phyloP scores from a whole-genome alignment of 2,329 filamentous ascomycete genomes.

The Nemania abortiva region DNA sequence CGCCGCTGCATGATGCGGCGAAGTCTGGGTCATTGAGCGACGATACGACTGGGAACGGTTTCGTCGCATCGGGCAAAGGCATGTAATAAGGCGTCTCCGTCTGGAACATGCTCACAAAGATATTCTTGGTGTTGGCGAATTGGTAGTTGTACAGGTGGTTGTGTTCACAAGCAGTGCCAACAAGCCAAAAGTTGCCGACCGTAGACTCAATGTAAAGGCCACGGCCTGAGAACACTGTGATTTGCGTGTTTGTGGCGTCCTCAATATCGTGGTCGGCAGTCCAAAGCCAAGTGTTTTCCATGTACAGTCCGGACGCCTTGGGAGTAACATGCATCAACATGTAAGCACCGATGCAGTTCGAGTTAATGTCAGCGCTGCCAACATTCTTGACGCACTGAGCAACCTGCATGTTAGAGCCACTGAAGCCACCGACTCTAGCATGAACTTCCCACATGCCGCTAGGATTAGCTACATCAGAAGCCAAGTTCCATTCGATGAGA shows the following conservation, averaged over 20 bases:
- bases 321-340: constrained; percentile 56
- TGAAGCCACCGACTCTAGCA: constrained; percentile 78
- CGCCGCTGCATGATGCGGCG: constrained; percentile 56
- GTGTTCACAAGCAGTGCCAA: constrained; percentile 71
- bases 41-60: constrained; percentile 61
- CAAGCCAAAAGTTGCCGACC: constrained; percentile 64
- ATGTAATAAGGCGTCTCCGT: constrained; percentile 77
- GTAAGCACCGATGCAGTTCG: constrained; percentile 54
- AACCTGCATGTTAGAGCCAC: constrained; percentile 75
- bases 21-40: constrained; percentile 62
- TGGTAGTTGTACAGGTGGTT: constrained; percentile 74
- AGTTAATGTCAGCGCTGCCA: constrained; percentile 47
- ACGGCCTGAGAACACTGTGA: constrained; percentile 65
- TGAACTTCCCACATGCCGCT: constrained; percentile 80
- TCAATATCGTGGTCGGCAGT: constrained; percentile 68
- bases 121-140: constrained; percentile 65
- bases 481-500: constrained; percentile 80
- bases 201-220: constrained; percentile 60
- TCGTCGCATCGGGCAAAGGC: constrained; percentile 65
- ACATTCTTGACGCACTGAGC: constrained; percentile 72
- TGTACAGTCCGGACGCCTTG: constrained; percentile 51
- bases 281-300: constrained; percentile 61
- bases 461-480: constrained; percentile 55
- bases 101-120: constrained; percentile 72
- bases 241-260: constrained; percentile 59